A percentile compares a stretch with the other conserved stretches of the same genome.
Conservation (phyloP, 1,139 yeast genomes). For the Magnusiomyces suaveolens region DNA sequence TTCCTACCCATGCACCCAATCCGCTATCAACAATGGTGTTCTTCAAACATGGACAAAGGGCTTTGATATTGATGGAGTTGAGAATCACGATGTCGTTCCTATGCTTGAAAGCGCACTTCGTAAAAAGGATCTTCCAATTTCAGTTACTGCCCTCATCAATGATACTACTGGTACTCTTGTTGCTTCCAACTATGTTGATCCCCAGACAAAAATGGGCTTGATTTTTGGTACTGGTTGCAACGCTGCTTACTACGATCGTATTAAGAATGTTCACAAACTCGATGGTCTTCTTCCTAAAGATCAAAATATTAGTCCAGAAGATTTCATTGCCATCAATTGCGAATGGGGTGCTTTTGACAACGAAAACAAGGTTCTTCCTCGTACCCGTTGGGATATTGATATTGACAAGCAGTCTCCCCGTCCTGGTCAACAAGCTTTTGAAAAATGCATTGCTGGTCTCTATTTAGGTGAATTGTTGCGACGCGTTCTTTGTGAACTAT, state of each 20-base stretch:
- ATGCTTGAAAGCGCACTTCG: slow-evolving; percentile 71
- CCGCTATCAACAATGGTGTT: slow-evolving; percentile 71
- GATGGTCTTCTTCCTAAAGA: slow-evolving; percentile 61
- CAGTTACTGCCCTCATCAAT: slow-evolving; percentile 85
- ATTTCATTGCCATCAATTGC: slow-evolving; percentile 93
- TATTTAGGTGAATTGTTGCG: slow-evolving; percentile 90
- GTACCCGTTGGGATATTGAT: slow-evolving; percentile 75
- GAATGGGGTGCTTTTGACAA: slow-evolving; percentile 98
- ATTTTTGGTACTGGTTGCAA: slow-evolving; percentile 98
- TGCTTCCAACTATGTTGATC: slow-evolving; percentile 87
- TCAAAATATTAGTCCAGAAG: slow-evolving; percentile 39
- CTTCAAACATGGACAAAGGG: slow-evolving; percentile 98
- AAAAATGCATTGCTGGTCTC: slow-evolving; percentile 95
- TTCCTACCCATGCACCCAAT: slow-evolving; percentile 85
- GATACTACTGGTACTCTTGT: slow-evolving; percentile 97
- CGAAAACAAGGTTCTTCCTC: slow-evolving; percentile 67
- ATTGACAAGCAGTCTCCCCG: slow-evolving; percentile 86
- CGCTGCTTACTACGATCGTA: slow-evolving; percentile 84
- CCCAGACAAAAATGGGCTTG: slow-evolving; percentile 84
- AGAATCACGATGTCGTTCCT: slow-evolving; percentile 90
- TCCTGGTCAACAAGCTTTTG: slow-evolving; percentile 93
- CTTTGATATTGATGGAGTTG: slow-evolving; percentile 86
- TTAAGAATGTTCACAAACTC: slow-evolving; percentile 69
- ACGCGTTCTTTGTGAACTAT: slow-evolving; percentile 65
- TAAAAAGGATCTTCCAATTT: slow-evolving; percentile 59